These are phyloP conservation scores for Prunus kanzakura DNA, from an alignment of 306 rosid genomes.

Conservation along the genomic window DNA sequence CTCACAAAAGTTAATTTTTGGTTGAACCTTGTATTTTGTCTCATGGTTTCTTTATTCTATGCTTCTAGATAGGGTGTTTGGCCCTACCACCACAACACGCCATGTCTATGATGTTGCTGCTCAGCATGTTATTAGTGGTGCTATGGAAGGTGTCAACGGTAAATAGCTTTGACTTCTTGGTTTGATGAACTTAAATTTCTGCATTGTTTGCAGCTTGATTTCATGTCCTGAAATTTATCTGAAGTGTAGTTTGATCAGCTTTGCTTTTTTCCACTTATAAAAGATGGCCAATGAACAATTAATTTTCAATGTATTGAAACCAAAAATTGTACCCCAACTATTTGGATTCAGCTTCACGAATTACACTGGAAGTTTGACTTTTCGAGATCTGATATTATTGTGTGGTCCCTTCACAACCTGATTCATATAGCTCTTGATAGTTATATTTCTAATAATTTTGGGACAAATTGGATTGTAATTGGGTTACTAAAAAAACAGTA, in stretches of 20 bases:
- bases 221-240: constrained; percentile 13
- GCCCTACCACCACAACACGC: constrained; percentile 96
- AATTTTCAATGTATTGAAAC: constrained; percentile 15
- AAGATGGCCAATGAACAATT: constrained; percentile 9
- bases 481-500: neutral
- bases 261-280: constrained; percentile 6
- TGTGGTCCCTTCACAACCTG: neutral
- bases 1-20: neutral
- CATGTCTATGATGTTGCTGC: constrained; percentile 98
- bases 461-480: neutral
- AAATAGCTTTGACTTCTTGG: constrained; percentile 26
- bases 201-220: constrained; percentile 17
- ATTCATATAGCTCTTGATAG: neutral
- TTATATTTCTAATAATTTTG: neutral
- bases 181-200: constrained; percentile 23
- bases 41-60: constrained; percentile 19
- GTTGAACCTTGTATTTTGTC: neutral
- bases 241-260: constrained; percentile 12
- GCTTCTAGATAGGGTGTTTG: constrained; percentile 82
- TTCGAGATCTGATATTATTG: neutral
- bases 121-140: constrained; percentile 82
- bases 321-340: constrained; percentile 14
- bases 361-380: constrained; percentile 1
- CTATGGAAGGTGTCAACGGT: constrained; percentile 99
- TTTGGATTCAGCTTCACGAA: constrained; percentile 8